Base-by-base conservation (phyloP, 2,329 filamentous ascomycete genomes). In the Emergomyces orientalis region DNA sequence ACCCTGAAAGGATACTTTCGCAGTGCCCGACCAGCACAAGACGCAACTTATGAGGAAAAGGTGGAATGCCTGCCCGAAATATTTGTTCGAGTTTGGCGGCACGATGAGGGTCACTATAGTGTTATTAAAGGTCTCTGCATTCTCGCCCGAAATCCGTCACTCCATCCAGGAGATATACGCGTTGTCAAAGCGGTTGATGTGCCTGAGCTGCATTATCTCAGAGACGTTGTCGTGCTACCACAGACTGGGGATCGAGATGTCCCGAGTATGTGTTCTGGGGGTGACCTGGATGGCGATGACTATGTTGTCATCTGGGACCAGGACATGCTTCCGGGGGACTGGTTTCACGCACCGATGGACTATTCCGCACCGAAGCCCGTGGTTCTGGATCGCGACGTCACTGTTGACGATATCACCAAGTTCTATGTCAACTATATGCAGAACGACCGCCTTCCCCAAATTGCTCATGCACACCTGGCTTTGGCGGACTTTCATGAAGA, bases 341-440 rank as follows among this genome's bases (percentile, higher is more conserved):
- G 89, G 84, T 90, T 94, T 67, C 79, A 84, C 41, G 77, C 82
- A 0, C 87, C 94, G 0, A 96, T 97, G 90, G 82, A 88, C 66
- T 94, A 91, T 49, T 79, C 81, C 0, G 79, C 85, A 0, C 79
- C 84, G 0, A 78, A 80, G 52, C 84, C 88, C 0, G 71, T 78
- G 14, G 78, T 81, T 25, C 78, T 88, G 7, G 75, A 83, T 6
- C 78, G 83, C 0, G 81, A 86, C 3, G 89, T 97, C 14, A 84
- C 83, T 0, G 83, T 89, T 0, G 78, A 85, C 5, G 88, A 96
- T 64, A 84, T 97, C 55, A 87, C 85, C 34, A 82, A 86, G 0
- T 97, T 97, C 76, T 97, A 97, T 69, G 89, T 96, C 37, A 84
- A 84, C 2, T 96, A 96, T 69, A 92, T 97, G 84, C 94, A 95